Evolutionary conservation across 257 asterid genomes (phyloP).

Genomic region (Gynochthodes officinalis): DNA sequence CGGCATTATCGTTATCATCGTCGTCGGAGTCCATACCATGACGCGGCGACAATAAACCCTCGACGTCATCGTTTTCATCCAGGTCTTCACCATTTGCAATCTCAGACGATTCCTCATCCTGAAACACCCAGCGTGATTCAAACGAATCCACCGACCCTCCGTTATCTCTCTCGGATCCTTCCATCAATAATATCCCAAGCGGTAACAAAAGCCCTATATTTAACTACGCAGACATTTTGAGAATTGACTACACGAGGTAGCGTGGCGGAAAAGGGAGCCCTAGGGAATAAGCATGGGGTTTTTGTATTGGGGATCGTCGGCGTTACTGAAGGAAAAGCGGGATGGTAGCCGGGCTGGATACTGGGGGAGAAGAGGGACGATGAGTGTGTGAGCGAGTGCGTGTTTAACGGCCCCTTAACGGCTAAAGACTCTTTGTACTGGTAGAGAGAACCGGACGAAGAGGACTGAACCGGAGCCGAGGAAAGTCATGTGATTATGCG

Average conservation of each 20-base stretch:
- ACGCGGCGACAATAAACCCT: conserved; percentile 43
- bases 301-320: conserved; percentile 6
- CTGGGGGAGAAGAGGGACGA: neutral
- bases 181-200: conserved; percentile 22
- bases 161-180: conserved; percentile 81
- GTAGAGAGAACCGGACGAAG: neutral
- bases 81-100: conserved; percentile 42
- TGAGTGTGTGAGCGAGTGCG: neutral
- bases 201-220: neutral
- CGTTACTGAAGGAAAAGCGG: neutral
- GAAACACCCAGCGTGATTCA: conserved; percentile 98
- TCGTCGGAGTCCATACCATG: conserved; percentile 40
- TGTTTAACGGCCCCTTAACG: conserved; percentile 7
- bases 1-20: conserved; percentile 74
- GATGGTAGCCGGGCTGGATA: neutral
- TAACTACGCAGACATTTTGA: neutral
- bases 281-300: neutral
- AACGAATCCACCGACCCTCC: conserved; percentile 85
- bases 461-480: neutral
- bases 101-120: conserved; percentile 61
- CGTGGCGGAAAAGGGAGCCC: conserved; percentile 6
- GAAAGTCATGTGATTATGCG: neutral
- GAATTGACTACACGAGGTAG: neutral
- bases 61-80: conserved; percentile 35
- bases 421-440: neutral